Evolutionary conservation across 176 grass and related monocot genomes (phyloP), one percentile per base, ranked within the genome.

Genomic region (Panicum miliaceum): DNA sequence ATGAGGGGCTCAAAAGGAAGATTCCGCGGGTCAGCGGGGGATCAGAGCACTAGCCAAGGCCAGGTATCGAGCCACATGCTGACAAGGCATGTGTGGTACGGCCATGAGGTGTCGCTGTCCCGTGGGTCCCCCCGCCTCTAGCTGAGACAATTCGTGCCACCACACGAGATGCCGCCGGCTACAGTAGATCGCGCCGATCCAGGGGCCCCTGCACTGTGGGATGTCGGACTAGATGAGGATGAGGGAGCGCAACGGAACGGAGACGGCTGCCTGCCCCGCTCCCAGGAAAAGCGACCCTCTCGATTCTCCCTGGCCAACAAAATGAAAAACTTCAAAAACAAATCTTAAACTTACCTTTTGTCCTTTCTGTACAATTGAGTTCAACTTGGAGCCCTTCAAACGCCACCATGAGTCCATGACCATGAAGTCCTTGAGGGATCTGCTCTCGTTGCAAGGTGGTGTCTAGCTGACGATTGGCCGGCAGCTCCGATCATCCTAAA

Each of bases 41-140:
- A 52, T 56, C 23, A 15, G 18, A 65, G 7, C 50, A 68, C 1
- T 63, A 29, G 19, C 32, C 29, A 54, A 57, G n/a, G 48, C 50
- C 65, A 78, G 78, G 41, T 36, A 78, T 83, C 1, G 23, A 46
- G 68, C 68, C 36, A 25, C 57, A 25, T 26, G 57, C 3, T 60
- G 57, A 26, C 57, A 60, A 26, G 0, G 57, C 57, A 60, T 2
- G 56, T 22, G 64, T 66, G 23, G 79, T 63, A 82, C 32, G 73
- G 29, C 32, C 73, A 52, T 83, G 80, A 83, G 64, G 71, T 78
- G 80, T 64, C 64, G 48, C 76, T 71, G 86, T 88, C 64, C n/a
- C 50, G 52, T 47, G 37, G 86, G 50, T 27, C 12, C 11, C 0
- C 0, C 19, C 13, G 11, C 25, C 34, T 8, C 0, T 86, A 51